Evolutionary conservation across 2,329 filamentous ascomycete species (phyloP), one percentile per base, ranked within the genome.

Genomic region (Camptophora hylomeconis): DNA sequence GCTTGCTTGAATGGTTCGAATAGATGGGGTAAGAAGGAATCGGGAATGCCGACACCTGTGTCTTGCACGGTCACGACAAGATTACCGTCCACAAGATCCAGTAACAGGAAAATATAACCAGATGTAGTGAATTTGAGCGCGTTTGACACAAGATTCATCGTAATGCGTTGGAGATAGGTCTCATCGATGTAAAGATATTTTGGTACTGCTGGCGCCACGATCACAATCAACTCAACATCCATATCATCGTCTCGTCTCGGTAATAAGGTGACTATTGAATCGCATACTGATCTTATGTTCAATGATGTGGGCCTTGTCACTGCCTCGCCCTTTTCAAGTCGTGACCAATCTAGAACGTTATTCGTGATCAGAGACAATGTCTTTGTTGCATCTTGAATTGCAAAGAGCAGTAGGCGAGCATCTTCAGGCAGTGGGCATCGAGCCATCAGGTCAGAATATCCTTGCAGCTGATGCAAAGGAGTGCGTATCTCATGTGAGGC

Each of bases 141-240:
- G 34, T 53, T 53, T 6, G 50, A 52, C 2, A 53, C 37, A 3
- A 53, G 37, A 29, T 53, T 53, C 49, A 53, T 51, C n/a, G 53
- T 22, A 12, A 53, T 51, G 10, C 51, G 45, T 24, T 48, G 44
- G 7, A 54, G 40, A 28, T 50, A 52, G 7, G 48, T 50, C 31
- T 53, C 50, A 24, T 53, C 51, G 12, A 53, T 30, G 26, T 49
- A 48, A 13, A 53, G 30, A n/a, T 42, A 45, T 3, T 35, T 16
- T 6, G 51, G 49, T 9, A 53, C 49, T 10, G 47, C 36, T 11
- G 51, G 49, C 2, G 42, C 30, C 5, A 54, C 45, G 8, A 47
- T 46, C 12, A 53, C 45, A 33, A 51, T 43, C 11, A 52, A 34
- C 20, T 52, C 48, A 7, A 50, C 48, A 19, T 46, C 40, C 8